Conservation (phyloP, 2,329 filamentous ascomycete genomes). For the Diaporthe ilicicola region DNA sequence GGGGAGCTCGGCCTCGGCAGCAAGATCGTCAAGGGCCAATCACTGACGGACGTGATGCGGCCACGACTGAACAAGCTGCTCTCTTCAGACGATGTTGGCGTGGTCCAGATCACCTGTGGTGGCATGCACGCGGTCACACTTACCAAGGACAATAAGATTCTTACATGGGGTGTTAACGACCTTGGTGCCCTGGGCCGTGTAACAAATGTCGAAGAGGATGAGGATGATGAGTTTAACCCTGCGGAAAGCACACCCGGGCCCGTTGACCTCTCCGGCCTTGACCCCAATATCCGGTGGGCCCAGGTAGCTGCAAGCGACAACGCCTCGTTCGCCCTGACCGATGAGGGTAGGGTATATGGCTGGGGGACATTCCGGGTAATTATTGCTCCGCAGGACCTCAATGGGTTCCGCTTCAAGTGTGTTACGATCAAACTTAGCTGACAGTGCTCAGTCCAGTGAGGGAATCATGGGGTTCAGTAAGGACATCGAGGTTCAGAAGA, state of each 20-base stretch:
- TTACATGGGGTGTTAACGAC: constrained; percentile 90
- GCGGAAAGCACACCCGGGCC: constrained; percentile 68
- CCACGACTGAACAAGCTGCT: constrained; percentile 75
- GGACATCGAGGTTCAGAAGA: constrained; percentile 49
- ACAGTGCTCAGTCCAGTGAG: constrained; percentile 48
- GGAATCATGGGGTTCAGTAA: constrained; percentile 53
- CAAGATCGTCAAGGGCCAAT: constrained; percentile 62
- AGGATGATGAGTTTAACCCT: constrained; percentile 55
- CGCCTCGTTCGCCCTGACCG: constrained; percentile 78
- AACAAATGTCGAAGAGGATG: constrained; percentile 61
- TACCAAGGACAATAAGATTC: constrained; percentile 81
- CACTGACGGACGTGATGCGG: constrained; percentile 75
- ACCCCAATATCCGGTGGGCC: constrained; percentile 47
- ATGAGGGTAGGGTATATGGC: constrained; percentile 80
- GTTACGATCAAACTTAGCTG: constrained; percentile 1
- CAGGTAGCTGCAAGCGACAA: constrained; percentile 79
- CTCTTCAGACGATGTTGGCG: constrained; percentile 62
- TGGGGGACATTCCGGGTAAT: constrained; percentile 80
- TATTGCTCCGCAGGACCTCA: background rate
- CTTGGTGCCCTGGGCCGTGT: constrained; percentile 81
- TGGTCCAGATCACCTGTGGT: constrained; percentile 80
- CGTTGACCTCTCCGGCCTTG: constrained; percentile 56
- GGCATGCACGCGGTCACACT: constrained; percentile 84
- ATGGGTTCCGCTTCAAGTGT: background rate
- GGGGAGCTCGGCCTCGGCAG: constrained; percentile 86